A percentile compares a stretch with the other conserved stretches of the same genome.
phyloP scores from a whole-genome alignment of 805 yeast genomes.

The Jamesozyma piceae region DNA sequence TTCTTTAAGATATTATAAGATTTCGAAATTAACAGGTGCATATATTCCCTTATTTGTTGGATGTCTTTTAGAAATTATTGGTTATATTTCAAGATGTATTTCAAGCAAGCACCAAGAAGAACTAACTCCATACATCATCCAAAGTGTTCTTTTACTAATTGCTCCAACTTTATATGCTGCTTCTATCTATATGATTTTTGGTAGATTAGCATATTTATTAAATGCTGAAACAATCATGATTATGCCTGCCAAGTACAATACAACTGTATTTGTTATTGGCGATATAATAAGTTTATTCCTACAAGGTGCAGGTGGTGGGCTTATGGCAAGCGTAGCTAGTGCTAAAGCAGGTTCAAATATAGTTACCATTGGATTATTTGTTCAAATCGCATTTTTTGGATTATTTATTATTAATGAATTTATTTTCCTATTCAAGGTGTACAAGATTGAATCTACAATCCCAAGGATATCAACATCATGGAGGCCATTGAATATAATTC shows the following conservation, averaged over 20 bases:
- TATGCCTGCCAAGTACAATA: constrained; percentile 18
- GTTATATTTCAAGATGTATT: constrained; percentile 20
- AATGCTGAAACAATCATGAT: constrained; percentile 14
- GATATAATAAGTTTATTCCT: constrained; percentile 26
- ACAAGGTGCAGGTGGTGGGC: constrained; percentile 30
- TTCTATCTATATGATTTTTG: constrained; percentile 28
- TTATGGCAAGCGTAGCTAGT: constrained; percentile 9
- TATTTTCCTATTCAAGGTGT: constrained; percentile 9
- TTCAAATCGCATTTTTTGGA: constrained; percentile 28
- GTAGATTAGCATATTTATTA: constrained; percentile 16
- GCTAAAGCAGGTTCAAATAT: constrained; percentile 16
- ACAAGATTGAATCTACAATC: constrained; percentile 1
- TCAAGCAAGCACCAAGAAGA: constrained; percentile 9
- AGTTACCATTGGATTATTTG: constrained; percentile 25
- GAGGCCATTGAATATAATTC: constrained; percentile 9
- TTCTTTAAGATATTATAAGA: background rate
- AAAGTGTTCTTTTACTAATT: constrained; percentile 21
- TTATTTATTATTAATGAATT: constrained; percentile 20
- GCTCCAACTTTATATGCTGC: constrained; percentile 30
- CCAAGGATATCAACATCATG: constrained; percentile 7
- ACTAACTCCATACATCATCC: constrained; percentile 19
- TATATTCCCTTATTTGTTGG: constrained; percentile 24
- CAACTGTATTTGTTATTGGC: constrained; percentile 26
- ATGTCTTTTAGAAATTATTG: constrained; percentile 19
- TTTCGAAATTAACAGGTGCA: constrained; percentile 7